Base-by-base conservation (phyloP, 345 rosid genomes). In the Aegle marmelos region DNA sequence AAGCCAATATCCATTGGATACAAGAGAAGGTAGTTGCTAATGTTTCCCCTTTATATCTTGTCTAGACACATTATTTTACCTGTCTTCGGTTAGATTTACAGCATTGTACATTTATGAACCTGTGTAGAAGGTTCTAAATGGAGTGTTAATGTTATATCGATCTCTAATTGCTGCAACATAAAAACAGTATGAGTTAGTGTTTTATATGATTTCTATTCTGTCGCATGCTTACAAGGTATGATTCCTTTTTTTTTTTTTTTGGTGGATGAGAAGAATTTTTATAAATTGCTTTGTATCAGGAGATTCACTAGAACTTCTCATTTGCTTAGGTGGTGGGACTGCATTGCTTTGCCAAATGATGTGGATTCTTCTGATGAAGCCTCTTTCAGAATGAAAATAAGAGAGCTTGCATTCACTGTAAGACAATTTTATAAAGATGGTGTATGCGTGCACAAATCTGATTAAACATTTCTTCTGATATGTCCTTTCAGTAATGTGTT, bases 311-410 rank as follows among this genome's bases (percentile, higher is more conserved):
- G 22, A 53, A 28, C 31, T 25, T 58, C 41, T 27, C 28, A 66
- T 56, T 67, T 56, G 4, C 74, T 53, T 81, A 95, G 99, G 92
- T 95, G 99, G 99, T 95, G 99, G 99, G 98, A 95, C 24, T 91
- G 94, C 66, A 80, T 92, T 60, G 89, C 95, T 9, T 82, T 92
- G 86, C 98, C 99, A 50, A 91, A 87, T 67, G 97, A 92, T 86
- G 85, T 95, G 84, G 92, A 92, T 86, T 41, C 75, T 75, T 89
- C 91, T 66, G 91, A 90, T 69, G 96, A 91, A 84, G 83, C 64
- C 78, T 82, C 90, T 57, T 95, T 92, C 82, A 89, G 98, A 85
- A 89, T 76, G 91, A 85, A 93, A 78, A 85, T 95, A 62, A 88
- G 81, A 86, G 89, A 90, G 83, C 97, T 95, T 62, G 98, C 99